These are phyloP conservation scores for Starmerella apicola DNA, from an alignment of 805 yeast species.

Conservation along the genomic window DNA sequence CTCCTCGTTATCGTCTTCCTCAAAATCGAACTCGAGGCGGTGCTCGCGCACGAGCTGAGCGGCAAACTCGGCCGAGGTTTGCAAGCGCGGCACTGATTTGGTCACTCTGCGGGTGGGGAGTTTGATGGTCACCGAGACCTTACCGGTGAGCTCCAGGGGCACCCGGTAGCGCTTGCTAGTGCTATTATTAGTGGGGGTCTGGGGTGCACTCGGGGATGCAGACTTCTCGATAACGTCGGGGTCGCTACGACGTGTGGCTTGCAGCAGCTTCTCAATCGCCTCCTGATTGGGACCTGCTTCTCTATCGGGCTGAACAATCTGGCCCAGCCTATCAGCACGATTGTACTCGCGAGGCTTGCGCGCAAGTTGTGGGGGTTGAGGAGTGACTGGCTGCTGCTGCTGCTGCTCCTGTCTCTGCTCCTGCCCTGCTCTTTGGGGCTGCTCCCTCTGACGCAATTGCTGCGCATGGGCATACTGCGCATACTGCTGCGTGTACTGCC, in stretches of 20 bases:
- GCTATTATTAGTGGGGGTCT: background rate
- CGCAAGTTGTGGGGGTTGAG: background rate
- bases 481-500: background rate
- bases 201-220: background rate
- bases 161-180: background rate
- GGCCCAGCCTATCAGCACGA: conserved; percentile 11
- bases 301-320: conserved; percentile 1
- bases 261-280: conserved; percentile 7
- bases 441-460: background rate
- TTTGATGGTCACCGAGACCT: conserved; percentile 13
- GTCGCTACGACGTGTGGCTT: conserved; percentile 6
- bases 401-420: background rate
- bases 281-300: conserved; percentile 2
- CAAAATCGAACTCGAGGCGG: conserved; percentile 23
- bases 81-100: conserved; percentile 10
- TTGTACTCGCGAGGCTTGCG: conserved; percentile 5
- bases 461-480: background rate
- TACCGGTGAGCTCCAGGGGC: background rate
- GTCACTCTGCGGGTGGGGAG: conserved; percentile 23
- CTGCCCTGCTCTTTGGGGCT: no score
- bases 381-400: background rate
- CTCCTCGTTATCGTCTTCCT: conserved; percentile 16
- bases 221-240: background rate
- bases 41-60: conserved; percentile 22
- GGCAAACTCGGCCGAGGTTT: conserved; percentile 15